Conservation (phyloP, 805 yeast species). For the Myxozyma melibiosi region DNA sequence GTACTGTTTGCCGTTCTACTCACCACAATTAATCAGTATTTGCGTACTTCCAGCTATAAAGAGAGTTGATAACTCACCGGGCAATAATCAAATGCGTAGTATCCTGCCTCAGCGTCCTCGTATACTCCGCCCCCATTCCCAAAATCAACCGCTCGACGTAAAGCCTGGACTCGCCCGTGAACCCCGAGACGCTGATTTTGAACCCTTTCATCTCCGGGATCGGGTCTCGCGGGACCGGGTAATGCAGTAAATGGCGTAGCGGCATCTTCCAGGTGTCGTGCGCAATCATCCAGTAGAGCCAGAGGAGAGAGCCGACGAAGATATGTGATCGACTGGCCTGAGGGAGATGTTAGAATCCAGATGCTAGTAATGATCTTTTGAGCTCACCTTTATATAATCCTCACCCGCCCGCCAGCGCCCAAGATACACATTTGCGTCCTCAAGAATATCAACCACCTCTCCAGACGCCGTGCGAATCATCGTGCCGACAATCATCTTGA, state of each 20-base stretch:
- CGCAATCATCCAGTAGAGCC: constrained; percentile 73
- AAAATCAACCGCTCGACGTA: constrained; percentile 66
- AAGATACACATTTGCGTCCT: constrained; percentile 55
- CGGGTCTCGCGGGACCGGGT: constrained; percentile 59
- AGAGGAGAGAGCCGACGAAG: constrained; percentile 65
- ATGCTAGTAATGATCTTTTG: neutral
- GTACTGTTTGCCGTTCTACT: constrained; percentile 36
- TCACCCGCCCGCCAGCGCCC: constrained; percentile 66
- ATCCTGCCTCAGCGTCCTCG: constrained; percentile 60
- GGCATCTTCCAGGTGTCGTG: constrained; percentile 61
- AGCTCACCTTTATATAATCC: constrained; percentile 46
- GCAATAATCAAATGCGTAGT: constrained; percentile 78
- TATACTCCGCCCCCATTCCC: constrained; percentile 74
- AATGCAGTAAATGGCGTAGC: constrained; percentile 58
- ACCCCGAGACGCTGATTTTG: constrained; percentile 71
- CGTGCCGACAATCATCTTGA: constrained; percentile 59
- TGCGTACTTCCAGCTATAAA: too few species aligned
- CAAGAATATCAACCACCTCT: constrained; percentile 51
- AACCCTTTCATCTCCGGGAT: constrained; percentile 58
- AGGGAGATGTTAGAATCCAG: neutral
- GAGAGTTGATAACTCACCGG: neutral
- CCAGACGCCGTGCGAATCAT: constrained; percentile 47
- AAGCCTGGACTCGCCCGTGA: constrained; percentile 79
- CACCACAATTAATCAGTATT: neutral
- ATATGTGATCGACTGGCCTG: constrained; percentile 48